Base-by-base conservation (phyloP, 805 yeast genomes). In the Scheffersomyces stipitis region DNA sequence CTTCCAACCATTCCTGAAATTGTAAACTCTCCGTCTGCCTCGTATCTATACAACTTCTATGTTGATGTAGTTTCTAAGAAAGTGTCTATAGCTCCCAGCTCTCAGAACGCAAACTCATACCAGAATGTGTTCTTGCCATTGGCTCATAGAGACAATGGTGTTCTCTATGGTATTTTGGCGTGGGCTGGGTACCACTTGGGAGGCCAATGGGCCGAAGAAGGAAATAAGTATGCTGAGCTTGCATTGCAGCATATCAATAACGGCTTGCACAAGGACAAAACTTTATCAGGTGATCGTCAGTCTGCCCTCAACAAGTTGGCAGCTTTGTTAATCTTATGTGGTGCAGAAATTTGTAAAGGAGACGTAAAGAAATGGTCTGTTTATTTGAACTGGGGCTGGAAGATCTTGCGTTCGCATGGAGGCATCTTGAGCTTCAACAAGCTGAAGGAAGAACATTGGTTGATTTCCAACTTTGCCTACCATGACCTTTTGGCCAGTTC, bases 281-380 rank as follows among this genome's bases (percentile, higher is more conserved):
- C 15, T 5, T 18, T 18, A 18, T 13, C 34, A 63, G 46, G 42
- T 30, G 63, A 61, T 42, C 57, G 70, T 18, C 62, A 66, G 35
- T 34, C 59, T 7, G 55, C 67, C 12, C 54, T 74, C 24, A 50
- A 62, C 44, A 72, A 81, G 41, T 54, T 86, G 30, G 90, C 95
- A 1, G 76, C 82, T 13, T 65, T 83, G 36, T 60, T 86, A 43
- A 76, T 86, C 34, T 66, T 86, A 34, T 76, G 85, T 46, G 87
- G 84, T n/a, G 90, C 86, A 1, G 89, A 85, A 52, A 83, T 86
- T 36, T 86, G 91, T 60, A 75, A 80, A 45, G 95, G 95, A 5
- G 95, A 86, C 56, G 87, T 84, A 24, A 71, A 71, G 26, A 77
- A 80, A 51, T 86, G 95, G 95, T 75, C 83, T 2, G 68, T 75